Evolutionary conservation across 768 basidiomycete genomes (phyloP), one percentile per base, ranked within the genome.

Genomic region (Xerocomus brunneocitrinus): DNA sequence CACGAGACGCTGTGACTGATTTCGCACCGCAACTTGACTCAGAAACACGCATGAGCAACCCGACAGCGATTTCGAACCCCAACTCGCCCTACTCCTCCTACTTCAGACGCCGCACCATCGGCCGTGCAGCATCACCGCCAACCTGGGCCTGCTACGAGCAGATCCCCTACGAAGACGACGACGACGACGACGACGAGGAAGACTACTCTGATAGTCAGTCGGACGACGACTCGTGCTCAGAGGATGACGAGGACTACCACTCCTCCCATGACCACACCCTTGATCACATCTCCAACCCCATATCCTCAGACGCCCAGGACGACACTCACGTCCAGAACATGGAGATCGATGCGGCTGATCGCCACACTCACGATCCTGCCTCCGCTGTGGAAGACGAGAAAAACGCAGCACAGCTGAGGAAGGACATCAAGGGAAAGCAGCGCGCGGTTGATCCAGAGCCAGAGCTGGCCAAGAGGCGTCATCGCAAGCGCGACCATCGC

Each of bases 71-170:
- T 50, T 57, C 67, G 30, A 49, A 54, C 2, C 53, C 56, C 25
- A 64, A 50, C 45, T 55, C 68, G 22, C 66, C 68, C 34, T 57
- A 58, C 53, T 64, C 63, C 8, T 63, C 69, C 40, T 69, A 63
- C 72, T 85, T 76, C 52, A 72, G 86, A 50, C 82, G 84, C 48
- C 86, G 88, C 59, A 79, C 81, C 39, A 82, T 90, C 59, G 89
- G 89, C 24, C 80, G 89, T 49, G 89, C 89, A 36, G 83, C 89
- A 16, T 89, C 87, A 3, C 89, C 89, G 2, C 88, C 89, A 25
- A 90, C 87, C 0, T 91, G 89, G 89, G 88, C 88, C 10, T 91
- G 88, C 77, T 91, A 91, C 70, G 89, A 91, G 78, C 88, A 91
- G 79, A 91, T 91, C 68, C 85, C 83, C 57, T 82, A 76, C 71